phyloP scores from a whole-genome alignment of 495 filamentous ascomycete species.

The Penicillium soppii region DNA sequence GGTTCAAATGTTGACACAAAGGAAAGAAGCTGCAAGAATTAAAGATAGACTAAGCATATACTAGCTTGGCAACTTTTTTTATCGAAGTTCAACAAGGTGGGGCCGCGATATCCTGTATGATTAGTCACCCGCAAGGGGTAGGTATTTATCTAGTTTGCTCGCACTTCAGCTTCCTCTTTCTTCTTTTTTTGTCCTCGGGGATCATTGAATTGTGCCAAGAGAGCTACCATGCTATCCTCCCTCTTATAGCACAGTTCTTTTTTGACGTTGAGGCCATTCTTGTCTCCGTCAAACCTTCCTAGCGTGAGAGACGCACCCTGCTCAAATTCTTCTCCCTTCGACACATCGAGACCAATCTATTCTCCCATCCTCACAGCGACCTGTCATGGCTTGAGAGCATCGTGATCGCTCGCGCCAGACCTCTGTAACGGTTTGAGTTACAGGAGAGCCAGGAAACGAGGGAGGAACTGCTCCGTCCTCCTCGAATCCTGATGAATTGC shows the following conservation, averaged over 20 bases:
- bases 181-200: background rate
- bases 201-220: slow-evolving; percentile 2
- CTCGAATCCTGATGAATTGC: background rate
- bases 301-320: slow-evolving; percentile 17
- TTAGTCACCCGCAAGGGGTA: background rate
- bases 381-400: background rate
- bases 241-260: slow-evolving; percentile 8
- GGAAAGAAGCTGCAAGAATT: background rate
- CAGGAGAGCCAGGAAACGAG: background rate
- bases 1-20: background rate
- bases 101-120: background rate
- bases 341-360: background rate
- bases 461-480: too few species aligned
- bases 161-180: background rate
- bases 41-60: background rate
- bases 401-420: background rate
- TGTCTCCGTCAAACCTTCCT: slow-evolving; percentile 11
- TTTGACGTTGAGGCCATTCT: background rate
- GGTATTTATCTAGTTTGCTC: background rate
- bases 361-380: background rate
- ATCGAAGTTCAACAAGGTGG: slow-evolving; percentile 5
- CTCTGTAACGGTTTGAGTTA: background rate
- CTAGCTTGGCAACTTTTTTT: slow-evolving; percentile 5
- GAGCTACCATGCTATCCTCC: slow-evolving; percentile 8
- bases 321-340: slow-evolving; percentile 1